Percentiles rank a stretch among this genome's conserved stretches.
Evolutionary conservation across 2,329 filamentous ascomycete species (phyloP).

Genomic region (Gaeumannomyces tritici): DNA sequence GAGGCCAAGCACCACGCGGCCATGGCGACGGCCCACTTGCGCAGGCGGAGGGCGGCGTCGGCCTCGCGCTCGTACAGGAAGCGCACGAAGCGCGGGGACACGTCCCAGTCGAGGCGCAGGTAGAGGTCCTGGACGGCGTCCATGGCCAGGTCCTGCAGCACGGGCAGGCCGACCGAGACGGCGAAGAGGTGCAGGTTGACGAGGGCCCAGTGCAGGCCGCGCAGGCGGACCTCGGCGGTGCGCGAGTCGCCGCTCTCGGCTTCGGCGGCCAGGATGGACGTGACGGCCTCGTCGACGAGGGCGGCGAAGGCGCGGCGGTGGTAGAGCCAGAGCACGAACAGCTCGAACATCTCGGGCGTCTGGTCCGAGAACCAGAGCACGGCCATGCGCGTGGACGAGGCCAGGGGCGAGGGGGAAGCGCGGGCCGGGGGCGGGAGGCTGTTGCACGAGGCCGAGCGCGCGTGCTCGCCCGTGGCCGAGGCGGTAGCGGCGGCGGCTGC

Average conservation of each 20-base stretch:
- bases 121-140: slow-evolving; percentile 51
- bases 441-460: neutral
- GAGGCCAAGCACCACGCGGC: slow-evolving; percentile 44
- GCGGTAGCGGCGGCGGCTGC: neutral
- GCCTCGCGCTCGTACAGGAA: slow-evolving; percentile 44
- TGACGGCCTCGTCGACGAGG: slow-evolving; percentile 31
- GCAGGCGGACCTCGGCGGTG: slow-evolving; percentile 8
- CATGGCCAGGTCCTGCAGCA: slow-evolving; percentile 47
- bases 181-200: slow-evolving; percentile 50
- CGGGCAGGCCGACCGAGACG: slow-evolving; percentile 35
- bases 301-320: slow-evolving; percentile 28
- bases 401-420: slow-evolving; percentile 13
- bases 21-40: slow-evolving; percentile 52
- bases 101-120: slow-evolving; percentile 48
- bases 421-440: neutral
- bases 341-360: slow-evolving; percentile 39
- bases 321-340: slow-evolving; percentile 45
- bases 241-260: neutral
- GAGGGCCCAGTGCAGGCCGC: slow-evolving; percentile 44
- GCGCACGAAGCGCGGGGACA: slow-evolving; percentile 38
- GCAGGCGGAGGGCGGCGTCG: slow-evolving; percentile 38
- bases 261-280: slow-evolving; percentile 11
- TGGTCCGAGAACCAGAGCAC: slow-evolving; percentile 32
- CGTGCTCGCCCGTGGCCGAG: slow-evolving; percentile 2
- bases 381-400: slow-evolving; percentile 9